Evolutionary conservation across 305 asterid species (phyloP).

Genomic region (Solanum hybrid): DNA sequence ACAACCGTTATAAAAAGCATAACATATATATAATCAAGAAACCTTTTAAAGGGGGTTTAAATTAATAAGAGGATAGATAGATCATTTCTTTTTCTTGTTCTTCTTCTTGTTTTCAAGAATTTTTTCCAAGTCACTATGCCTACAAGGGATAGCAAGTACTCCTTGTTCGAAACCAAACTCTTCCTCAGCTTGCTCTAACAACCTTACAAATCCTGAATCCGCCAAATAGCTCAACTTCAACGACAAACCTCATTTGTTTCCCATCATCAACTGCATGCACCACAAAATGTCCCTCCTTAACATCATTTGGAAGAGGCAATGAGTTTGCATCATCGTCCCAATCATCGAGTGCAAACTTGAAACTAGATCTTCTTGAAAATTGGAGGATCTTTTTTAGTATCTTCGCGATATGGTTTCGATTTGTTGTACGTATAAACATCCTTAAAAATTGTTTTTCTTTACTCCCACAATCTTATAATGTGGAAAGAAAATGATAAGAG

Average conservation of each 20-base stretch:
- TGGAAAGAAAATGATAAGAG: neutral
- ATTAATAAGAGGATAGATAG: neutral
- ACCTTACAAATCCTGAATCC: constrained; percentile 34
- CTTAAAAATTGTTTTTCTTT: neutral
- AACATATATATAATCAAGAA: neutral
- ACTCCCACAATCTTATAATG: neutral
- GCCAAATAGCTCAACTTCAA: constrained; percentile 29
- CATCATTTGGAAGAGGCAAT: constrained; percentile 26
- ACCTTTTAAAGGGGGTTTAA: neutral
- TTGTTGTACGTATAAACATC: constrained; percentile 18
- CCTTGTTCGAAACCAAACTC: constrained; percentile 46
- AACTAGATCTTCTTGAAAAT: neutral
- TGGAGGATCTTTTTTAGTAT: constrained; percentile 10
- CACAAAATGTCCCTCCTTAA: constrained; percentile 46
- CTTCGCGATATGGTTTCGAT: constrained; percentile 14
- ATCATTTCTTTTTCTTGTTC: neutral
- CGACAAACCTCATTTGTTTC: constrained; percentile 26
- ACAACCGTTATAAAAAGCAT: neutral
- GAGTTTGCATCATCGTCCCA: neutral
- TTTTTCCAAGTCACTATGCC: constrained; percentile 28
- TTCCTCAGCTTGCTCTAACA: constrained; percentile 36
- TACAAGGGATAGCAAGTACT: constrained; percentile 35
- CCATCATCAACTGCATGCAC: constrained; percentile 42
- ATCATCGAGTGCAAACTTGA: constrained; percentile 1
- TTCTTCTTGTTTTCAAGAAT: constrained; percentile 24